A percentile compares a stretch with the other conserved stretches of the same genome.
Conservation (phyloP, 1,284 basidiomycete species). For the Papiliotrema nemorosa region DNA sequence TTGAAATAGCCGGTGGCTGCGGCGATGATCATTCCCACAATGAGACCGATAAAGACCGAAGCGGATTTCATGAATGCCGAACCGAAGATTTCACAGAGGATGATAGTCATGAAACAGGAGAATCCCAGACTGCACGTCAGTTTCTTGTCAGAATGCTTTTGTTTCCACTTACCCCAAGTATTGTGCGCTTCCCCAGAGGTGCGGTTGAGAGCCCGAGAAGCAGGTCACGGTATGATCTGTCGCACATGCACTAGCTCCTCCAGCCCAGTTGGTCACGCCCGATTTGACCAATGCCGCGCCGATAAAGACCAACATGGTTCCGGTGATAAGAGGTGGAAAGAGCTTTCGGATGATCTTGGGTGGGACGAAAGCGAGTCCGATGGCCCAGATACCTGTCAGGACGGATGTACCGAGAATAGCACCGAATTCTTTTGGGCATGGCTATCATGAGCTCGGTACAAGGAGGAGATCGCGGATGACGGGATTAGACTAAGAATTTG, state of each 20-base stretch:
- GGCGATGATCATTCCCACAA: constrained; percentile 30
- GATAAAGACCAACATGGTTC: constrained; percentile 34
- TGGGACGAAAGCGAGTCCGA: constrained; percentile 30
- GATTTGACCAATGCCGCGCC: constrained; percentile 28
- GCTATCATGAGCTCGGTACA: background rate
- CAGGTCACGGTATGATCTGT: constrained; percentile 27
- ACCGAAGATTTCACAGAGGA: constrained; percentile 33
- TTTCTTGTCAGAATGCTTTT: too few species aligned
- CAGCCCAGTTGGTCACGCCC: constrained; percentile 37
- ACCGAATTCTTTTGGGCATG: constrained; percentile 31
- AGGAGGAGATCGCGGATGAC: background rate
- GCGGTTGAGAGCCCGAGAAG: constrained; percentile 11
- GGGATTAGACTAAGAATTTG: too few species aligned
- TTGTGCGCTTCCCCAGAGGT: constrained; percentile 27
- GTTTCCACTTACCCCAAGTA: constrained; percentile 19
- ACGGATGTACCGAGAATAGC: constrained; percentile 31
- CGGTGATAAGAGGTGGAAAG: constrained; percentile 35
- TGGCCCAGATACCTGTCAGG: constrained; percentile 28
- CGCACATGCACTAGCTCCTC: constrained; percentile 24
- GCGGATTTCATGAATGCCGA: constrained; percentile 36
- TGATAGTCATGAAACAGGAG: constrained; percentile 21
- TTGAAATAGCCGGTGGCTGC: constrained; percentile 34
- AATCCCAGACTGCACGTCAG: constrained; percentile 19
- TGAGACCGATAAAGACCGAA: constrained; percentile 33
- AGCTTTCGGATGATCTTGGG: constrained; percentile 27